Evolutionary conservation across 192 early-diverging fungal genomes (phyloP), one percentile per base, ranked within the genome.

Genomic region (Spizellomyces sp.): DNA sequence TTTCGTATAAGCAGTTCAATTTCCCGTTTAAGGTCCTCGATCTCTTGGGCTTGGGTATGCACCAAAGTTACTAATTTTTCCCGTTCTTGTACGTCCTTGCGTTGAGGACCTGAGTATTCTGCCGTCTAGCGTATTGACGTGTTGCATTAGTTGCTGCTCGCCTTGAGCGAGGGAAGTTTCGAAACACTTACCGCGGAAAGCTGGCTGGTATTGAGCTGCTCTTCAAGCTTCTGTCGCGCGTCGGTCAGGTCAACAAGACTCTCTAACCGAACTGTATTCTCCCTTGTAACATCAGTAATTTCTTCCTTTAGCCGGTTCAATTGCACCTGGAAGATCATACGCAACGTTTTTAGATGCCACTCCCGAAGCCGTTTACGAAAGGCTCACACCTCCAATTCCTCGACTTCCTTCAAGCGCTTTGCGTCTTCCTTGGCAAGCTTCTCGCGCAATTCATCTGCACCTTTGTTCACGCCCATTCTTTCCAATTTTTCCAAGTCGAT

Each of bases 401-500:
- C 77, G 17, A 88, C 43, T 66, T 88, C 83, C 42, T 77, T 79
- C 44, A 79, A 8, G 47, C 84, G 65, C 56, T 76, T 81, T 17
- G 71, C 57, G 47, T 89, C 87, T 65, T 89, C 84, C 48, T 79
- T 84, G 48, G 77, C 67, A 0, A 87, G 72, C 73, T 89, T 88
- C 62, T 89, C 86, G 5, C 80, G 69, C 4, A 89, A 65, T 64
- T 89, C 87, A 54, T 89, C 87, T 3, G 87, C 87, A 27, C 62
- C 79, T 66, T 80, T 82, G 77, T 89, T 89, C 17, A 87, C 81
- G 4, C 86, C 86, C 73, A 89, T 79, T 36, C 81, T 58, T 59
- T 89, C 87, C 19, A 89, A 76, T 69, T 84, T 86, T 65, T 89
- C 87, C 12, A 89, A 71, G 67, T 89, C 87, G 36, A 89, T 81